phyloP scores from a whole-genome alignment of 208 protist species.

The Vickermania ingenoplastis region DNA sequence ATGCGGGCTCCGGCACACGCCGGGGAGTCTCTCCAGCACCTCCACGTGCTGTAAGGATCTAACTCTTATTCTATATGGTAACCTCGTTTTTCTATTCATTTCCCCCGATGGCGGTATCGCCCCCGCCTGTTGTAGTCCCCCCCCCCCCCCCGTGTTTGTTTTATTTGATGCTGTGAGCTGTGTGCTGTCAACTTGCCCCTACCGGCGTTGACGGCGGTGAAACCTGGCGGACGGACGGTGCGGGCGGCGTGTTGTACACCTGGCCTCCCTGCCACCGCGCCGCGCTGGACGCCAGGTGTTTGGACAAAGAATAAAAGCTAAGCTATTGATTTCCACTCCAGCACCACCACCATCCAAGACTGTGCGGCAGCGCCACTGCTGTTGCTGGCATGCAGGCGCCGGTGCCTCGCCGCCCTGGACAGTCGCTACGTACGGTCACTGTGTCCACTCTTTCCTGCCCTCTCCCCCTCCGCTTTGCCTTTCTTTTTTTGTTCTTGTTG shows the following conservation, averaged over 20 bases:
- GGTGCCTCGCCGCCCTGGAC: no score
- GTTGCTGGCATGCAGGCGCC: not conserved
- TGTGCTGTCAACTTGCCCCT: not conserved
- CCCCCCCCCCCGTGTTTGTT: no score
- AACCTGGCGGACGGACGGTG: no score
- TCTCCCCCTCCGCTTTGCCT: not conserved
- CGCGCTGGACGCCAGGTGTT: not conserved
- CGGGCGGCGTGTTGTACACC: no score
- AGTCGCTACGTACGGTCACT: no score
- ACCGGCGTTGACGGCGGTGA: not conserved
- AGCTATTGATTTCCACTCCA: no score
- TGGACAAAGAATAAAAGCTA: no score
- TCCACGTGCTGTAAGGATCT: not conserved
- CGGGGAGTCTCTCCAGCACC: not conserved
- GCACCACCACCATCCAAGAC: not conserved
- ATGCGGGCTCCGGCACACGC: not conserved
- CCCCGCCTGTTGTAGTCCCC: no score
- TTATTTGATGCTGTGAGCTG: not conserved
- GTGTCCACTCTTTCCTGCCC: no score
- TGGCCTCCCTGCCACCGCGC: not conserved
- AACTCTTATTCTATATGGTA: not conserved
- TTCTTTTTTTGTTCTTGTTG: conserved; percentile 4
- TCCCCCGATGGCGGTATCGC: not conserved
- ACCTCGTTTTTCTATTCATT: not conserved
- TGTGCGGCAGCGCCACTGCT: not conserved